Evolutionary conservation across 2,329 filamentous ascomycete species (phyloP).

Genomic region (Neopestalotiopsis clavispora): DNA sequence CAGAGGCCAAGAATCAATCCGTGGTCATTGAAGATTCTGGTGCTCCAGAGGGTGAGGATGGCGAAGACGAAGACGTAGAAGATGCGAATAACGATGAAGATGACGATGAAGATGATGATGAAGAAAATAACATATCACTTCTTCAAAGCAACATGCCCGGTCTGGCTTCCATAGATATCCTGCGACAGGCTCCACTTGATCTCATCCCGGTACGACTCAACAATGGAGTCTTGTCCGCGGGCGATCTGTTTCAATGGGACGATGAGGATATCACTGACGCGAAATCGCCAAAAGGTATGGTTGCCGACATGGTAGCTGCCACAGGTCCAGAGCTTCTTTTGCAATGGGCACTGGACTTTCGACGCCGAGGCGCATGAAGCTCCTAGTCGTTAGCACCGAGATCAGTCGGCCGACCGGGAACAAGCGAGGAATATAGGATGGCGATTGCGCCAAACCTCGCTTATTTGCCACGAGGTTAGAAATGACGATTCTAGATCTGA

Average conservation of each 20-base stretch:
- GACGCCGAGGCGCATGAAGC: not conserved
- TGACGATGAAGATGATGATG: constrained; percentile 21
- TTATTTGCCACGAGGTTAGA: too few species aligned
- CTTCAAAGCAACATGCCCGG: constrained; percentile 72
- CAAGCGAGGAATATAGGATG: too few species aligned
- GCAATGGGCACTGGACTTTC: constrained; percentile 64
- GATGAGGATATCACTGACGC: constrained; percentile 53
- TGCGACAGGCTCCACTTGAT: constrained; percentile 62
- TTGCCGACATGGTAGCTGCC: constrained; percentile 71
- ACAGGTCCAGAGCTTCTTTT: constrained; percentile 65
- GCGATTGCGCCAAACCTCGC: too few species aligned
- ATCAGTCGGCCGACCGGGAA: not conserved
- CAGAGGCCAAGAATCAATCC: constrained; percentile 3
- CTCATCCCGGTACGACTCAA: constrained; percentile 59
- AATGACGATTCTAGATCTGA: too few species aligned
- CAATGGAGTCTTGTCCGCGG: constrained; percentile 27
- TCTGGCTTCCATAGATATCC: constrained; percentile 58
- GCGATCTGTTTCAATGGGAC: constrained; percentile 60
- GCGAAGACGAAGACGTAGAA: not conserved
- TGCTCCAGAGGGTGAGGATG: not conserved
- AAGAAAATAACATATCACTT: constrained; percentile 41
- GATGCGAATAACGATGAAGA: constrained; percentile 24
- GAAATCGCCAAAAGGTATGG: constrained; percentile 60
- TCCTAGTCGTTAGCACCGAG: constrained; percentile 3
- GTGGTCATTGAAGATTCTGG: constrained; percentile 21